Base-by-base conservation (phyloP, 768 basidiomycete genomes). In the Kondoa subrosea region DNA sequence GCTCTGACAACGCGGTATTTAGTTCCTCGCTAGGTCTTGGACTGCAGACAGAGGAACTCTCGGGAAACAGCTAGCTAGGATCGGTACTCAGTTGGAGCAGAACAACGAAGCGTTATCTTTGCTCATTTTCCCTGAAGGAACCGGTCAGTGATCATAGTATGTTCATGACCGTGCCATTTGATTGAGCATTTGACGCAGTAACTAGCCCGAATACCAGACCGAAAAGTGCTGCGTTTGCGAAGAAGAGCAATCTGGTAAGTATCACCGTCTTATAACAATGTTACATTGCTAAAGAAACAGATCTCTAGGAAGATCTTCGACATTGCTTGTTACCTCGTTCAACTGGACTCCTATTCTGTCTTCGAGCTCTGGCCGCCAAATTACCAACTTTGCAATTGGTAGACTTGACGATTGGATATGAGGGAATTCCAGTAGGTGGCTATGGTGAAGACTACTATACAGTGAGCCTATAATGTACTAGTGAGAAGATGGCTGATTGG, bases 341-440 rank as follows among this genome's bases (percentile, higher is more conserved):
- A 57, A 92, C 89, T 1, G 95, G 95, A 1, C 79, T 96, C 68
- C 85, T 87, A 68, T 88, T 88, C 75, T 87, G 85, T 72, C 80
- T 97, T 59, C 84, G 88, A 31, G 85, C 89, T 0, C 82, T 96
- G 14, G 81, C 84, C 17, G 85, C 90, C 26, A 83, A 86, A 68
- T 82, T 92, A 27, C 86, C 86, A 30, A 81, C 82, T 66, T 79
- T 99, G 68, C 83, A 85, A 71, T 76, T 99, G 15, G 79, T 97
- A n/a, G 95, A 97, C 75, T 80, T 95, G 58, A 97, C 95, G 0
- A 81, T 93, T 70, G 83, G 86, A 30, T 99, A 99, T 78, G 89
- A 91, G 0, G 73, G 72, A 29, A 69, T 75, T 12, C 56, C 34
- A 14, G 14, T 56, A 4, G n/a, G 26, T 40, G 60, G 60, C 4